Evolutionary conservation across 1,139 yeast species (phyloP), one percentile per base, ranked within the genome.

Genomic region (Candida sojae): DNA sequence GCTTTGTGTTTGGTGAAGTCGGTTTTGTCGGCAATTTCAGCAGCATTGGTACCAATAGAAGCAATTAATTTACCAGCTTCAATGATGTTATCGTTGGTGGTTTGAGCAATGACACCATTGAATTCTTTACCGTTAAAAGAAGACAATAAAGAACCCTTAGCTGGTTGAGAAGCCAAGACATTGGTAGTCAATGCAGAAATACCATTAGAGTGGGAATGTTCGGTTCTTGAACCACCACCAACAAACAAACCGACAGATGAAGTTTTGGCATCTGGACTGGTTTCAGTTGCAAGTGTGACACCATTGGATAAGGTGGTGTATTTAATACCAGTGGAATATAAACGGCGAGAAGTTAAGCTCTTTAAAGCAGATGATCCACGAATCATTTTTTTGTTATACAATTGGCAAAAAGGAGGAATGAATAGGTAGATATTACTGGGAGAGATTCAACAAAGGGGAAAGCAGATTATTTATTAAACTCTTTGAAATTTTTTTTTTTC

Each of bases 171-270:
- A 42, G 72, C 68, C 64, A 85, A 74, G 36, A 79, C 66, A 55
- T 76, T 71, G 66, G 86, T 70, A 57, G 84, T 74, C 61, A 87
- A 72, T 53, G 87, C 81, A 48, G 92, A 79, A 48, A 85, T 80
- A 80, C 96, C 96, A 58, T 87, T 86, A 73, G 83, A 84, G 79
- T 82, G 86, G 46, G 88, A 78, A 70, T 84, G 87, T 70, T 87
- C 96, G 46, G 87, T 70, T 67, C 91, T 77, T 47, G 92, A 83
- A 65, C 96, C 96, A 47, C 90, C 88, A 54, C 86, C 86, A 62
- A 78, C 72, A 67, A 78, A 87, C 49, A 86, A 68, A 67, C 93
- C 93, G 55, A 86, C 75, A 36, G 89, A 75, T 38, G 89, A 74
- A 32, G 83, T 66, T 49, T 75, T 63, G 52, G 87, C 82, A 52